These are phyloP conservation scores for Corinectria fuckeliana DNA, from an alignment of 2,329 filamentous ascomycete genomes.

Conservation along the genomic window DNA sequence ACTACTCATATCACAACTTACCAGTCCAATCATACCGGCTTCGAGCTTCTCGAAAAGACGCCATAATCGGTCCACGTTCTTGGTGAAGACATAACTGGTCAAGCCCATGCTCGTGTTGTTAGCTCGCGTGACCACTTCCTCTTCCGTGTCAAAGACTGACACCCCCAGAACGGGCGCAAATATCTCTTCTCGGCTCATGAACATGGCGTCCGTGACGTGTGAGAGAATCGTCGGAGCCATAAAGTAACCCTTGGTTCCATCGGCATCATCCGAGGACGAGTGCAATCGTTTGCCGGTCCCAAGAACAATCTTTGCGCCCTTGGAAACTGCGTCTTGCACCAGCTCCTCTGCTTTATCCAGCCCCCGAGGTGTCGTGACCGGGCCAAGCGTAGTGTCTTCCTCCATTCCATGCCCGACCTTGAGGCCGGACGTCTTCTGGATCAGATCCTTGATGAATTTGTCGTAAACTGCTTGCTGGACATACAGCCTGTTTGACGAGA, in stretches of 20 bases:
- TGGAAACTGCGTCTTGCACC: slow-evolving; percentile 63
- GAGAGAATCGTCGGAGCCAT: slow-evolving; percentile 73
- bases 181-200: slow-evolving; percentile 71
- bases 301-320: slow-evolving; percentile 62
- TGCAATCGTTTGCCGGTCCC: slow-evolving; percentile 60
- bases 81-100: slow-evolving; percentile 74
- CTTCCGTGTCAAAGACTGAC: slow-evolving; percentile 72
- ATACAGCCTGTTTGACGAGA: slow-evolving; percentile 67
- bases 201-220: slow-evolving; percentile 71
- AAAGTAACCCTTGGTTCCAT: slow-evolving; percentile 63
- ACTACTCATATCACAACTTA: slow-evolving; percentile 31
- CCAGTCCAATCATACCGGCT: slow-evolving; percentile 46
- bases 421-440: slow-evolving; percentile 58
- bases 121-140: slow-evolving; percentile 70
- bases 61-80: slow-evolving; percentile 49
- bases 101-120: slow-evolving; percentile 73
- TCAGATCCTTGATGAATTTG: slow-evolving; percentile 62
- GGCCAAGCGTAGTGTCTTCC: slow-evolving; percentile 42
- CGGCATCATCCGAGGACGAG: slow-evolving; percentile 37
- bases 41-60: slow-evolving; percentile 57
- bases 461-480: slow-evolving; percentile 67
- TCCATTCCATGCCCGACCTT: slow-evolving; percentile 67
- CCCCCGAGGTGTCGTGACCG: slow-evolving; percentile 43
- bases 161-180: slow-evolving; percentile 75
- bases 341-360: slow-evolving; percentile 52